These are phyloP conservation scores for Gloeostereum incarnatum DNA, from an alignment of 768 basidiomycete species.

Conservation along the genomic window DNA sequence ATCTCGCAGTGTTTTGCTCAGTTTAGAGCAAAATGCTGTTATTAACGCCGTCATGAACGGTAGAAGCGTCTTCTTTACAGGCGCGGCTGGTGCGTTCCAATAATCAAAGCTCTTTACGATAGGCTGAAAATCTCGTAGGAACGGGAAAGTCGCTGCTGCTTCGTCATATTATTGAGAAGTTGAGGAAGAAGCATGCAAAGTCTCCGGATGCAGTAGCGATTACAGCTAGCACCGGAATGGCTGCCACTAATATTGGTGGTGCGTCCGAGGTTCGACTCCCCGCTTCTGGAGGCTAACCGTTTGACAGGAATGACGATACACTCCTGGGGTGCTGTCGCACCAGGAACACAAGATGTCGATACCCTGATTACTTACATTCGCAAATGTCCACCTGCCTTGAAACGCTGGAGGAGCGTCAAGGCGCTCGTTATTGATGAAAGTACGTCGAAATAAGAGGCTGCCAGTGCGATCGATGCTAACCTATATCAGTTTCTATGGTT, in stretches of 20 bases:
- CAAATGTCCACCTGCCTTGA: constrained; percentile 58
- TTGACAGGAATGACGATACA: constrained; percentile 62
- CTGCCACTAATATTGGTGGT: constrained; percentile 66
- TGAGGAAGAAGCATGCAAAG: constrained; percentile 37
- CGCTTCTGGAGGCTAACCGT: constrained; percentile 26
- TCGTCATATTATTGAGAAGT: constrained; percentile 58
- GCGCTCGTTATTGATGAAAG: constrained; percentile 57
- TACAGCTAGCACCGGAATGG: constrained; percentile 69
- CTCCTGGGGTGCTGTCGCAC: constrained; percentile 67
- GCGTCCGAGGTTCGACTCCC: constrained; percentile 1
- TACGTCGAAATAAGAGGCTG: constrained; percentile 10
- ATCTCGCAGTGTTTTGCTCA: constrained; percentile 35
- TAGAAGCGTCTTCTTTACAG: constrained; percentile 71
- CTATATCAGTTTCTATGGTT: constrained; percentile 69
- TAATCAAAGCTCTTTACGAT: background rate
- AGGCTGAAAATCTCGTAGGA: constrained; percentile 28
- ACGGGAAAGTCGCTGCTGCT: constrained; percentile 81
- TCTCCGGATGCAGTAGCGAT: constrained; percentile 54
- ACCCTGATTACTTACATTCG: constrained; percentile 42
- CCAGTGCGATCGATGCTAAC: constrained; percentile 14
- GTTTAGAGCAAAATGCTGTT: constrained; percentile 59
- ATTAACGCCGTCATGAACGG: constrained; percentile 50
- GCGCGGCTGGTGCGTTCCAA: constrained; percentile 54
- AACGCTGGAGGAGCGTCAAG: constrained; percentile 60
- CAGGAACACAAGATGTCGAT: constrained; percentile 42